Conservation (phyloP, 106 monocot species). For the Allium sativum region DNA sequence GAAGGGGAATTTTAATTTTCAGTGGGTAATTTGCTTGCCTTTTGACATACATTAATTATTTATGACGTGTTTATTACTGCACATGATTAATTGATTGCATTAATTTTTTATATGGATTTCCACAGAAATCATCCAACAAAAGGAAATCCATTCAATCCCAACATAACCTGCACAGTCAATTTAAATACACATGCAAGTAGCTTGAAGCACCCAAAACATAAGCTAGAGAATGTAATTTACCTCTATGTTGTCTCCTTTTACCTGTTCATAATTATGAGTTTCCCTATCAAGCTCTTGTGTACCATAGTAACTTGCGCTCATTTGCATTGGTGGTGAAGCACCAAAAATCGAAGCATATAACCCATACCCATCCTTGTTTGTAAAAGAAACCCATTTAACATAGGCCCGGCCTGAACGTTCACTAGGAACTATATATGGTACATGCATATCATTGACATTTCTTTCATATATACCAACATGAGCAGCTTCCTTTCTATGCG, state of each 20-base stretch:
- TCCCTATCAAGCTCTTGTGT: constrained; percentile 68
- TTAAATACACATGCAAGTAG: too few relatives aligned
- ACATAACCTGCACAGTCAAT: too few relatives aligned
- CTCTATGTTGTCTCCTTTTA: constrained; percentile 78
- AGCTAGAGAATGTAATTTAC: constrained; percentile 20
- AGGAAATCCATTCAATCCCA: too few relatives aligned
- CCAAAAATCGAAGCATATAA: constrained; percentile 73
- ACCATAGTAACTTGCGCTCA: constrained; percentile 82
- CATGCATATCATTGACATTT: constrained; percentile 64
- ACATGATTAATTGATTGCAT: too few relatives aligned
- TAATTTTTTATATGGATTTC: too few relatives aligned
- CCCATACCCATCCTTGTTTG: constrained; percentile 40
- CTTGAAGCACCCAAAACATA: neutral
- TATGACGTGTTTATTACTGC: too few relatives aligned
- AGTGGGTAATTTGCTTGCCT: too few relatives aligned
- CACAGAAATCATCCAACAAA: too few relatives aligned
- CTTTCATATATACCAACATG: constrained; percentile 69
- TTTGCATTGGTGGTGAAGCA: constrained; percentile 70
- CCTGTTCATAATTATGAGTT: constrained; percentile 71
- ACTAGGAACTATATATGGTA: constrained; percentile 77
- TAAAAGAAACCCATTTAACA: constrained; percentile 77
- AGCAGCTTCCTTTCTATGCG: constrained; percentile 85
- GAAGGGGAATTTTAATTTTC: too few relatives aligned
- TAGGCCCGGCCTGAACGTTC: constrained; percentile 79
- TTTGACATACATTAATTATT: too few relatives aligned